phyloP scores from a whole-genome alignment of 768 basidiomycete species.

The Crassisporium funariophilum region DNA sequence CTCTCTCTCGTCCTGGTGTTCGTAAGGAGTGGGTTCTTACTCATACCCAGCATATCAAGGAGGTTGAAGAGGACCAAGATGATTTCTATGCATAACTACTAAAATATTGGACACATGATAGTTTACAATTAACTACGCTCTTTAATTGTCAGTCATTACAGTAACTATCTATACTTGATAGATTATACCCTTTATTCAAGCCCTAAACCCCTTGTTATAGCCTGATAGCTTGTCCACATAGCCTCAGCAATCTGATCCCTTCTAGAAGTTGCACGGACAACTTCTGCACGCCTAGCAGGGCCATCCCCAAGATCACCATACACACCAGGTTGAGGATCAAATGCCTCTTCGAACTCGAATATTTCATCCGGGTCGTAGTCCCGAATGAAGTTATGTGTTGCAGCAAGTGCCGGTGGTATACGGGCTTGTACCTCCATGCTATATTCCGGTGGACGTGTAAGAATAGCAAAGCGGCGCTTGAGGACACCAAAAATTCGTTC shows the following conservation, averaged over 20 bases:
- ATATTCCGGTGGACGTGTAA: slow-evolving; percentile 19
- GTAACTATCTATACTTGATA: background rate
- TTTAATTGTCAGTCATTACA: background rate
- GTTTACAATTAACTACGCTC: background rate
- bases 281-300: slow-evolving; percentile 10
- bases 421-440: slow-evolving; percentile 17
- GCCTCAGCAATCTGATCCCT: slow-evolving; percentile 13
- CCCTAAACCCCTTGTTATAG: slow-evolving; percentile 3
- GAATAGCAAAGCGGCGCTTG: slow-evolving; percentile 27
- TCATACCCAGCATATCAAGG: background rate
- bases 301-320: slow-evolving; percentile 6
- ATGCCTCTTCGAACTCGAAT: background rate
- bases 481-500: slow-evolving; percentile 41
- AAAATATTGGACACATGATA: background rate
- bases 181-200: background rate
- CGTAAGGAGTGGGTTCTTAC: background rate
- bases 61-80: background rate
- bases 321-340: background rate
- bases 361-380: slow-evolving; percentile 14
- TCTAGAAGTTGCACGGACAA: slow-evolving; percentile 5
- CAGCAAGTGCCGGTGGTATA: slow-evolving; percentile 23
- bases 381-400: slow-evolving; percentile 25
- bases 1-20: background rate
- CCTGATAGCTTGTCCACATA: slow-evolving; percentile 21
- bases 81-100: background rate